A percentile compares a stretch with the other conserved stretches of the same genome.
These are phyloP conservation scores for Colletotrichum graminicola DNA, from an alignment of 2,329 filamentous ascomycete genomes.

Conservation along the genomic window DNA sequence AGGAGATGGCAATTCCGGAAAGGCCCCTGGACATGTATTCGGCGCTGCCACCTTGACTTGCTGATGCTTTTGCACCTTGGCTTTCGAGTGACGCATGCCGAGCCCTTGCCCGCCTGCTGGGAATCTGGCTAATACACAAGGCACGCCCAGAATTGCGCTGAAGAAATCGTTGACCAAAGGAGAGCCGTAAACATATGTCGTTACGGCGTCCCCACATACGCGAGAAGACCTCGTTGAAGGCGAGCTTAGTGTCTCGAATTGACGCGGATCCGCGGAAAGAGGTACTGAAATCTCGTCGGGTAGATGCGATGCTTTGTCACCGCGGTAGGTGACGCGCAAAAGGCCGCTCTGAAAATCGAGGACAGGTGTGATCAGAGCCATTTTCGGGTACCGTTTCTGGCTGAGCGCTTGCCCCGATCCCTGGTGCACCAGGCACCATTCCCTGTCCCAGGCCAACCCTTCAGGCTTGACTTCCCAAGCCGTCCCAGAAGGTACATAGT, in stretches of 20 bases:
- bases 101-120: slow-evolving; percentile 73
- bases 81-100: slow-evolving; percentile 77
- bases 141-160: slow-evolving; percentile 77
- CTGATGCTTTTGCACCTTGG: slow-evolving; percentile 73
- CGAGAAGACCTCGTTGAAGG: slow-evolving; percentile 66
- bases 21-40: slow-evolving; percentile 63
- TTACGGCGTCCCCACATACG: slow-evolving; percentile 86
- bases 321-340: slow-evolving; percentile 70
- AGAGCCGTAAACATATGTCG: slow-evolving; percentile 77
- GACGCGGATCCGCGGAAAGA: slow-evolving; percentile 74
- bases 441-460: slow-evolving; percentile 92
- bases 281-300: slow-evolving; percentile 65
- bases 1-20: slow-evolving; percentile 66
- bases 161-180: slow-evolving; percentile 80
- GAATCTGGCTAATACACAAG: slow-evolving; percentile 87
- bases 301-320: slow-evolving; percentile 45
- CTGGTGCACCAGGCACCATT: slow-evolving; percentile 94
- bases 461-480: slow-evolving; percentile 84
- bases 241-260: slow-evolving; percentile 60
- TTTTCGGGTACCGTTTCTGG: slow-evolving; percentile 88
- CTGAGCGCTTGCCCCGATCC: slow-evolving; percentile 87
- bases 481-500: slow-evolving; percentile 71
- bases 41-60: slow-evolving; percentile 44
- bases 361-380: slow-evolving; percentile 83
- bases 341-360: slow-evolving; percentile 78